phyloP scores from a whole-genome alignment of 2,329 filamentous ascomycete species.

The Ascochyta koolunga region DNA sequence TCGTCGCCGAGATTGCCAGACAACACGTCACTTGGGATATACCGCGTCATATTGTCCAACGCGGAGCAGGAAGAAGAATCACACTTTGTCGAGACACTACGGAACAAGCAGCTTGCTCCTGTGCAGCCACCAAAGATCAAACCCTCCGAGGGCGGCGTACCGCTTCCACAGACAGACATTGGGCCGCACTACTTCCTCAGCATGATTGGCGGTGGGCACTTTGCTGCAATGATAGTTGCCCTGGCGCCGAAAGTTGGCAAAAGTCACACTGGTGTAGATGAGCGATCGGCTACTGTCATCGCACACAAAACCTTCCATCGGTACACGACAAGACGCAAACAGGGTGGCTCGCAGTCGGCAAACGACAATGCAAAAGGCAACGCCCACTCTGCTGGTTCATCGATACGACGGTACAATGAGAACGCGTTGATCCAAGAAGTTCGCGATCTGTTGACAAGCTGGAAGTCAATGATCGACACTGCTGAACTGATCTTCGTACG shows the following conservation, averaged over 20 bases:
- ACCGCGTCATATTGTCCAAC: conserved; percentile 77
- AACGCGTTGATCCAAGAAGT: conserved; percentile 89
- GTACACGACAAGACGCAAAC: conserved; percentile 94
- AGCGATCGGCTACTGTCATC: conserved; percentile 83
- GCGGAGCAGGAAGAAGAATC: conserved; percentile 70
- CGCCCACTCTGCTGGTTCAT: conserved; percentile 91
- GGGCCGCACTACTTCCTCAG: conserved; percentile 92
- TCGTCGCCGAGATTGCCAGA: conserved; percentile 74
- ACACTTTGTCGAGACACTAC: conserved; percentile 70
- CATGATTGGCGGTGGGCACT: conserved; percentile 98
- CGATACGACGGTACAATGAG: conserved; percentile 91
- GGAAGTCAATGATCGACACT: conserved; percentile 84
- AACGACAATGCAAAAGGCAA: conserved; percentile 94
- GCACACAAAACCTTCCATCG: conserved; percentile 98
- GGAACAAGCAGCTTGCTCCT: conserved; percentile 77
- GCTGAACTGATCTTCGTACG: conserved; percentile 87
- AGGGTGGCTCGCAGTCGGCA: conserved; percentile 92
- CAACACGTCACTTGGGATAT: conserved; percentile 83
- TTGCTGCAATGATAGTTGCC: conserved; percentile 94
- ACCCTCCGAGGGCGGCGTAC: conserved; percentile 62
- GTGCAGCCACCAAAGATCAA: conserved; percentile 55
- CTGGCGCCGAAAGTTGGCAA: conserved; percentile 80
- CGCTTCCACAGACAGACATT: conserved; percentile 63
- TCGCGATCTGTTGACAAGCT: conserved; percentile 77
- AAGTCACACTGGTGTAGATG: conserved; percentile 71